Conservation (phyloP, 1,284 basidiomycete species). For the Sphagnurus paluster region DNA sequence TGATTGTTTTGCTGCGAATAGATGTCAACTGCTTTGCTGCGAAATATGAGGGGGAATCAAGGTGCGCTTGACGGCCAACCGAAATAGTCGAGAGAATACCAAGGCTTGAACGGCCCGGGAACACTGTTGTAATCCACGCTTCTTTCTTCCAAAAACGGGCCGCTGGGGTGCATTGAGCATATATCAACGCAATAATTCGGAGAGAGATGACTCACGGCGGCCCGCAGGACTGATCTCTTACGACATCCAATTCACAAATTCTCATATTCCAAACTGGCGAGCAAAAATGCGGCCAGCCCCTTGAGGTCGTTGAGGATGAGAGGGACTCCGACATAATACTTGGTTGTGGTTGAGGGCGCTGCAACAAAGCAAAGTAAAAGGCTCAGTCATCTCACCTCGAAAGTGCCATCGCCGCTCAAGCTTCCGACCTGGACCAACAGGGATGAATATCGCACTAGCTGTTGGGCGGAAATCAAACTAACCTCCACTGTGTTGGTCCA, state of each 20-base stretch:
- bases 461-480: conserved; percentile 9
- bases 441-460: not conserved
- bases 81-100: too few species aligned
- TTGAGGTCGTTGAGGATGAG: conserved; percentile 45
- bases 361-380: not conserved
- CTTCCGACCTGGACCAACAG: conserved; percentile 41
- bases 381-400: conserved; percentile 31
- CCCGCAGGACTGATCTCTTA: conserved; percentile 32
- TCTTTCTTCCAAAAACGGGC: conserved; percentile 4
- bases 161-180: conserved; percentile 17
- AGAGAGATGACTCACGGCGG: conserved; percentile 14
- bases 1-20: too few species aligned
- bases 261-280: conserved; percentile 47
- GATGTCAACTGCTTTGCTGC: too few species aligned
- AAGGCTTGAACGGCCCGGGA: too few species aligned
- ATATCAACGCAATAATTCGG: conserved; percentile 22
- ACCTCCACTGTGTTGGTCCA: conserved; percentile 46
- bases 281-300: conserved; percentile 44
- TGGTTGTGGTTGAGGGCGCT: not conserved
- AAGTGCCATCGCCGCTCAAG: conserved; percentile 36
- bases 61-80: too few species aligned
- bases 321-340: conserved; percentile 44
- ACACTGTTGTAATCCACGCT: too few species aligned
- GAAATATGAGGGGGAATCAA: too few species aligned
- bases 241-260: conserved; percentile 33